phyloP scores from a whole-genome alignment of 1,284 basidiomycete genomes.

The Trametes sp. region DNA sequence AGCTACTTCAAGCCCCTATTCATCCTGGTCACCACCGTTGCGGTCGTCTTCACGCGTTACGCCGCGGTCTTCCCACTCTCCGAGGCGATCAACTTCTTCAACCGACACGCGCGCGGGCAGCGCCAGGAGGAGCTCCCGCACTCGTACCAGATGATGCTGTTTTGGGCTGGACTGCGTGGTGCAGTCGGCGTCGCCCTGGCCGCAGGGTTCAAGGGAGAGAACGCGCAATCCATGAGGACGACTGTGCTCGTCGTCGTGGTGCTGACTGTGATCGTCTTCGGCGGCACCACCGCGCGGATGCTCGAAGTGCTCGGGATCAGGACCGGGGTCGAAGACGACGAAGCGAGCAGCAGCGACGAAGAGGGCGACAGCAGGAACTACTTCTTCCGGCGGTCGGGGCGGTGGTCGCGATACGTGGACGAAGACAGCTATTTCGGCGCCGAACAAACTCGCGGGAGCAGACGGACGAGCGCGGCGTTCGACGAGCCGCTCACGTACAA shows the following conservation, averaged over 20 bases:
- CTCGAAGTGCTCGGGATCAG: constrained; percentile 96
- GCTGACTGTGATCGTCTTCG: constrained; percentile 94
- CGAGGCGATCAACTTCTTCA: constrained; percentile 93
- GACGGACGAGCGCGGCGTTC: constrained; percentile 54
- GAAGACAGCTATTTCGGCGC: constrained; percentile 53
- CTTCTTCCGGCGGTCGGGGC: constrained; percentile 47
- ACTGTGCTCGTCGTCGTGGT: constrained; percentile 98
- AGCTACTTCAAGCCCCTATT: constrained; percentile 96
- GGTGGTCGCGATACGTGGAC: constrained; percentile 50
- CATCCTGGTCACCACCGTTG: constrained; percentile 88
- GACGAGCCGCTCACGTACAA: constrained; percentile 54
- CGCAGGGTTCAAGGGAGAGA: constrained; percentile 92
- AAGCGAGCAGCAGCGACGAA: constrained; percentile 81
- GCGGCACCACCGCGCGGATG: constrained; percentile 97
- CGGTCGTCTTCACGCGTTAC: constrained; percentile 95
- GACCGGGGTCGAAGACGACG: constrained; percentile 95
- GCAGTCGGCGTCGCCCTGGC: constrained; percentile 98
- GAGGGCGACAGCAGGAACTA: constrained; percentile 55
- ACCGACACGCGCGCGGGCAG: constrained; percentile 83
- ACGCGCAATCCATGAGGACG: constrained; percentile 90
- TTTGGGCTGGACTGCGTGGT: constrained; percentile 97
- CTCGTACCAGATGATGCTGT: constrained; percentile 98
- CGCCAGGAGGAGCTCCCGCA: constrained; percentile 90
- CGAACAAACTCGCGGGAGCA: constrained; percentile 43
- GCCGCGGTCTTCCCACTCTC: constrained; percentile 98